Base-by-base conservation (phyloP, 139 green algal species). In the Micractinium conductrix region DNA sequence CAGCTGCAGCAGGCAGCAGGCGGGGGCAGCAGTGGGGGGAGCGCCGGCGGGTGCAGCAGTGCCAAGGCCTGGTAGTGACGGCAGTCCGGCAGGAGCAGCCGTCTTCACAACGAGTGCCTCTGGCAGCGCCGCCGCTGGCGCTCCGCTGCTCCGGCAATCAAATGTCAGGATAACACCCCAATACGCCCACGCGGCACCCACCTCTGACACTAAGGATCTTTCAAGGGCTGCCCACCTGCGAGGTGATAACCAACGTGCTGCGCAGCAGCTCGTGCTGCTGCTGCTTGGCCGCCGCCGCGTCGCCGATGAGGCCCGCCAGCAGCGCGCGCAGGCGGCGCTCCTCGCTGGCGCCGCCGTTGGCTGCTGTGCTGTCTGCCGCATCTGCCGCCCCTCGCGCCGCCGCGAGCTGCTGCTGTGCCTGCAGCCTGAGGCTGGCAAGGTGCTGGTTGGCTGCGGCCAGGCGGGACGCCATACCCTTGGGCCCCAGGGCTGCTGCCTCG, bases 211-310 rank as follows among this genome's bases (percentile, higher is more conserved):
- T n/a, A n/a, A n/a, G n/a, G n/a, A n/a, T n/a, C n/a, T n/a, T n/a
- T n/a, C n/a, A n/a, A n/a, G n/a, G 6, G 53, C 53, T 62, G 19
- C 53, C 17, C 7, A 71, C 76, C 76, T 82, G 76, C 2, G 76
- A 65, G 26, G 38, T 72, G 26, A 82, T 43, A 12, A 38, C 40
- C 55, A 71, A 38, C 1, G 76, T 72, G 76, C 76, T 82, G 58
- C 76, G 76, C 76, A 82, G 76, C 76, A 82, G 38, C 45, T 82
- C 76, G 58, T 82, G 62, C 55, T 82, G 76, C 76, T 72, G 55
- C 55, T 72, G 76, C 76, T 71, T 71, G 28, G 76, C 76, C 1
- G 40, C 58, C 0, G 76, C 58, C 8, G 76, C 58, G 16, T 82
- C 76, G 58, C 72, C 58, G 26, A 82, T 55, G 12, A 82, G 58